Evolutionary conservation across 495 filamentous ascomycete genomes (phyloP).

Genomic region (Aspergillus homomorphus): DNA sequence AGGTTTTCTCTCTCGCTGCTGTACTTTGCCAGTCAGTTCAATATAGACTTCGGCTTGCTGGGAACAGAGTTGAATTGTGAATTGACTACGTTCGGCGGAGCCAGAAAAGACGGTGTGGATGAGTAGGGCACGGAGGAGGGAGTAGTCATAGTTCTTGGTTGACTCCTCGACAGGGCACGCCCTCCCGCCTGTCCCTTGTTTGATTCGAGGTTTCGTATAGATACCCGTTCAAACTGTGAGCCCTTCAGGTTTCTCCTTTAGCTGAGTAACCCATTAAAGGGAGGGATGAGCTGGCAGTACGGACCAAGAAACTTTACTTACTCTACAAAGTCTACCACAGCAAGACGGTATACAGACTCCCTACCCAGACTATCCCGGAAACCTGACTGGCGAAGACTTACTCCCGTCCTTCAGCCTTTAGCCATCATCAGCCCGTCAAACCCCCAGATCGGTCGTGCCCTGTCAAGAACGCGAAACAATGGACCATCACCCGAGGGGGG

Average conservation of each 20-base stretch:
- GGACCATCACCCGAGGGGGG: not conserved
- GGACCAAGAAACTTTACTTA: too few species aligned
- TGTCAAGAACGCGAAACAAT: constrained; percentile 3
- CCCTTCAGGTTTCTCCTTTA: too few species aligned
- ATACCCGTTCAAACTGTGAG: not conserved
- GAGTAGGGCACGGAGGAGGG: not conserved
- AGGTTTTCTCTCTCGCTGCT: too few species aligned
- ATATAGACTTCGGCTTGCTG: too few species aligned
- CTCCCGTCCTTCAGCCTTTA: too few species aligned
- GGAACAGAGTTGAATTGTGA: not conserved
- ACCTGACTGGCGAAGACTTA: too few species aligned
- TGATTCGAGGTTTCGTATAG: constrained; percentile 7
- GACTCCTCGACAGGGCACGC: not conserved
- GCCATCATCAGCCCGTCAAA: not conserved
- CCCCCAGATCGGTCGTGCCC: constrained; percentile 7
- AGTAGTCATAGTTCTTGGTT: not conserved
- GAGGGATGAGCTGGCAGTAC: not conserved
- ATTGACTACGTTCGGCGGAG: too few species aligned
- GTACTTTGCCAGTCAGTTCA: too few species aligned
- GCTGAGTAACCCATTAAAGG: not conserved
- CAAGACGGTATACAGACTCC: too few species aligned
- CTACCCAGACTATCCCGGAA: too few species aligned
- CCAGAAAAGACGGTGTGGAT: constrained; percentile 7
- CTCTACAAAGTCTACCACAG: too few species aligned
- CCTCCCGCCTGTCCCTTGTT: constrained; percentile 6